Evolutionary conservation across 2,329 filamentous ascomycete genomes (phyloP), one percentile per base, ranked within the genome.

Genomic region (Curvularia sp.): DNA sequence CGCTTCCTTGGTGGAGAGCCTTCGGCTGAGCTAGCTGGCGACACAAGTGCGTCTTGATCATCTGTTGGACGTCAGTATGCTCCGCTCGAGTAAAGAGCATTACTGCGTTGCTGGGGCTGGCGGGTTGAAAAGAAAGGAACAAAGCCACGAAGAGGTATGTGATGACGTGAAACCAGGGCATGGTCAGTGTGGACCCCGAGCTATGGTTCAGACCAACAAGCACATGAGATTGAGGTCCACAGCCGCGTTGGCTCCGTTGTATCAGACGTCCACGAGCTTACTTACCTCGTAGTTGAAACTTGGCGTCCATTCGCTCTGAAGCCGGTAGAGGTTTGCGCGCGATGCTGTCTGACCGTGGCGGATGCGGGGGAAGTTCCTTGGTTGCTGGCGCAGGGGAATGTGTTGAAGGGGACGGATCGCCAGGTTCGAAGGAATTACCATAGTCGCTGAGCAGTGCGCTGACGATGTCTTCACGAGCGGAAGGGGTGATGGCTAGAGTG

Each of bases 381-480:
- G 69, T 53, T 13, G 68, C 53, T n/a, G 67, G 62, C 48, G 65
- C 60, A 15, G 70, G 66, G 27, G 72, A 71, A 50, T 60, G 59
- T 8, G 50, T 38, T 41, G 66, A 72, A 10, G 68, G 60, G 32
- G 67, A 72, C 25, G 58, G 59, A 36, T 69, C 65, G 50, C 59
- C 65, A 21, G 55, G 62, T n/a, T 59, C 65, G 51, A 75, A 75
- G 3, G 68, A 71, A 46, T 61, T 73, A 21, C 71, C 73, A 63
- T 78, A 78, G n/a, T 73, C 74, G 57, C 74, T 74, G 42, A 78
- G 63, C 41, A 78, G 64, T 53, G 73, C 71, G 69, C 74, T 77
- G 62, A 78, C 67, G 27, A 78, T 64, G 55, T 78, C 76, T 54
- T 77, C 74, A 61, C 75, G 72, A 34, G 66, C 68, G 19, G 72